Percentiles rank a stretch among this genome's conserved stretches.
Evolutionary conservation across 2,329 filamentous ascomycete genomes (phyloP).

Genomic region (Fusarium tricinctum): DNA sequence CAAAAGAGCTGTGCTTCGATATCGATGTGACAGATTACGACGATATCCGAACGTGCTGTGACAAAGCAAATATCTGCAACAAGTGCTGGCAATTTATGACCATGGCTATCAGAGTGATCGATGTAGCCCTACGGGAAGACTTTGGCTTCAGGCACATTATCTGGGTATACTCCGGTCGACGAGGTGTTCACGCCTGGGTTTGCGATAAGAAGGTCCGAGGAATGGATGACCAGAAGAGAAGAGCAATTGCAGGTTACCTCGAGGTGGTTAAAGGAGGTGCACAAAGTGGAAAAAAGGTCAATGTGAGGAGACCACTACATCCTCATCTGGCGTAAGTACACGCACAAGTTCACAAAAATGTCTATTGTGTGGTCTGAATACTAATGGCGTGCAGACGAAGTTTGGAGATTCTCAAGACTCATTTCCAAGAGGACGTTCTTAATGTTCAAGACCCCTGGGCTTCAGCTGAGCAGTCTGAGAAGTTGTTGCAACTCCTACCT

Average conservation of each 20-base stretch:
- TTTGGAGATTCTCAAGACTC: conserved; percentile 83
- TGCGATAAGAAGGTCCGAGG: conserved; percentile 89
- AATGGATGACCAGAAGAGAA: conserved; percentile 88
- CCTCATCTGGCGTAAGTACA: conserved; percentile 80
- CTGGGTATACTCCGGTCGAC: conserved; percentile 97
- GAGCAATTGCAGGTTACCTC: conserved; percentile 88
- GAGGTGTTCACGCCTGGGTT: conserved; percentile 98
- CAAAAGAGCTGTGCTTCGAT: conserved; percentile 98
- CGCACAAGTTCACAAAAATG: conserved; percentile 63
- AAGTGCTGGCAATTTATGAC: conserved; percentile 98
- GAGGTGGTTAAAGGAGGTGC: conserved; percentile 90
- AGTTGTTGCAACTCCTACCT: conserved; percentile 86
- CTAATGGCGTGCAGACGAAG: conserved; percentile 72
- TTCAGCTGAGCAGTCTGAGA: conserved; percentile 76
- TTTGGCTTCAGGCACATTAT: conserved; percentile 97
- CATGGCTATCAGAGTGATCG: conserved; percentile 96
- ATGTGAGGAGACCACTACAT: conserved; percentile 86
- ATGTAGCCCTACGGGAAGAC: conserved; percentile 88
- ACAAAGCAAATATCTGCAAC: conserved; percentile 90
- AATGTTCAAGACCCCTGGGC: conserved; percentile 89
- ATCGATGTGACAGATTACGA: conserved; percentile 99
- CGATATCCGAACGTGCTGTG: conserved; percentile 94
- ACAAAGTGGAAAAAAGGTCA: conserved; percentile 88
- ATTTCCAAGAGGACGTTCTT: conserved; percentile 88
- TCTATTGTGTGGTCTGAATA: not conserved